phyloP scores from a whole-genome alignment of 2,329 filamentous ascomycete genomes.

The Aspergillus uvarum region DNA sequence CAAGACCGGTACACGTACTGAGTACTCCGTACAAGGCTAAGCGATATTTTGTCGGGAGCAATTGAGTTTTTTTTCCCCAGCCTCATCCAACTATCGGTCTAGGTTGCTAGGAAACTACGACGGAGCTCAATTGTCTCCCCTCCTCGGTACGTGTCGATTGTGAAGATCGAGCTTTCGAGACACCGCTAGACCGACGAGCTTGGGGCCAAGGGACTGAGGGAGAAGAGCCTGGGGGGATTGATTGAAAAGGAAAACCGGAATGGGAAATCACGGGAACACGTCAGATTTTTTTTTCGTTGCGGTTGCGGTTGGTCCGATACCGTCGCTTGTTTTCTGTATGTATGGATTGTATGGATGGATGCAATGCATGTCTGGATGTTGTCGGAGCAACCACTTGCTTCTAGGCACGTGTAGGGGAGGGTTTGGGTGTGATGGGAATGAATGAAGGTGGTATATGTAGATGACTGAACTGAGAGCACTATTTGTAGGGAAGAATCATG shows the following conservation, averaged over 20 bases:
- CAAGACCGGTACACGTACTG: neutral
- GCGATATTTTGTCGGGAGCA: neutral
- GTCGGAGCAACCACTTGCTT: neutral
- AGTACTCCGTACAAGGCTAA: neutral
- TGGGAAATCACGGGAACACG: slow-evolving; percentile 9
- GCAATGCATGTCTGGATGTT: neutral
- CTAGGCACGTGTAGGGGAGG: neutral
- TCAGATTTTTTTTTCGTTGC: slow-evolving; percentile 8
- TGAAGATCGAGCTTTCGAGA: neutral
- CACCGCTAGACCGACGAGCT: neutral
- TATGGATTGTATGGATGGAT: neutral
- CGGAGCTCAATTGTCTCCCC: neutral
- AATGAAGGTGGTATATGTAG: neutral
- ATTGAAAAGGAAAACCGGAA: neutral
- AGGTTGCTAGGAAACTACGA: neutral
- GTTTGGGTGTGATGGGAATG: neutral
- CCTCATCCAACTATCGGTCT: neutral
- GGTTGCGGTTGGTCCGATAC: slow-evolving; percentile 5
- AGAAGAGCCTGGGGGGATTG: too few species aligned
- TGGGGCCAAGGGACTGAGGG: neutral
- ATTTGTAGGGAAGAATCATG: neutral
- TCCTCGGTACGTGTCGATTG: neutral
- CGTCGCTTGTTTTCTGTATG: neutral
- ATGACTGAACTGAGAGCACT: neutral
- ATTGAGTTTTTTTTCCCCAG: neutral